Evolutionary conservation across 345 rosid species (phyloP).

Genomic region (Theobroma cacao): DNA sequence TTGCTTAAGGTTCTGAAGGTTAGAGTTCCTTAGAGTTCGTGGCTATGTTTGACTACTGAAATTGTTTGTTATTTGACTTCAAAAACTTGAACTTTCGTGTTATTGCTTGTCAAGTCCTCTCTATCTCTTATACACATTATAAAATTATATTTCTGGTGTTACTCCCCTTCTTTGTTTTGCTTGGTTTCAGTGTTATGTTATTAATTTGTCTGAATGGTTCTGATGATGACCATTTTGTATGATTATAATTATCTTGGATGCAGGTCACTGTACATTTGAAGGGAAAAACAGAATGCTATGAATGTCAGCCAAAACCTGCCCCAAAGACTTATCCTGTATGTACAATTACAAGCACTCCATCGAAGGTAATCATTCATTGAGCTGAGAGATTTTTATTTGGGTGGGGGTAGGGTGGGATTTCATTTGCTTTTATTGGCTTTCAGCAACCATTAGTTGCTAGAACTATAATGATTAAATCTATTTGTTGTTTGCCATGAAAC

Average conservation of each 20-base stretch:
- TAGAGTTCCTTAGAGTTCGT: neutral
- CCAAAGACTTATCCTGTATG: slow-evolving; percentile 99
- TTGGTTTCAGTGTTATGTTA: neutral
- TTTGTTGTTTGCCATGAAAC: neutral
- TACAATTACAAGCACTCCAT: slow-evolving; percentile 97
- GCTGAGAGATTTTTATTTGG: neutral
- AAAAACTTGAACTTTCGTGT: neutral
- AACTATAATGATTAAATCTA: neutral
- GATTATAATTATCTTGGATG: slow-evolving; percentile 15
- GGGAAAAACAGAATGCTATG: slow-evolving; percentile 95
- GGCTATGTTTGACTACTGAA: neutral
- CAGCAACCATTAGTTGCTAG: neutral
- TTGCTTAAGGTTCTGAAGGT: neutral
- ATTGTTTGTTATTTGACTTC: slow-evolving; percentile 8
- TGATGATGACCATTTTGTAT: slow-evolving; percentile 10
- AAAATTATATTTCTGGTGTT: neutral
- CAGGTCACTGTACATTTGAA: slow-evolving; percentile 93
- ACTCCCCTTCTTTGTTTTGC: neutral
- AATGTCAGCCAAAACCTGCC: slow-evolving; percentile 92
- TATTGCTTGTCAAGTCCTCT: neutral
- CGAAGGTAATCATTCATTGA: slow-evolving; percentile 59
- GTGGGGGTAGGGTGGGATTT: neutral
- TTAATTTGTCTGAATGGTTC: slow-evolving; percentile 6
- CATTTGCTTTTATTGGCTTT: slow-evolving; percentile 2
- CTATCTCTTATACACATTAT: neutral